Base-by-base conservation (phyloP, 2,329 filamentous ascomycete species). In the Aspergillus sp. region DNA sequence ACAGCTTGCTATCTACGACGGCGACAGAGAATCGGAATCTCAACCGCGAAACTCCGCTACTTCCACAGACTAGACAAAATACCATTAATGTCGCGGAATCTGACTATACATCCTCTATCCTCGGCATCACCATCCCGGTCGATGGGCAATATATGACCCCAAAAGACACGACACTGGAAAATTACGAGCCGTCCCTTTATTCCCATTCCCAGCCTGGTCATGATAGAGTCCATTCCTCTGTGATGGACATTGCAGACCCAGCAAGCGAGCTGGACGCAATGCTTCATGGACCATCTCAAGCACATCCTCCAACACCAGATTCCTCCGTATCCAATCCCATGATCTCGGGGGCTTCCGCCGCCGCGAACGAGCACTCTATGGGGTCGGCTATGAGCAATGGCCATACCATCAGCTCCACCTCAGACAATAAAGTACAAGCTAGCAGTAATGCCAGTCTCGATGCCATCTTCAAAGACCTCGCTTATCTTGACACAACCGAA, bases 401-500 rank as follows among this genome's bases (percentile, higher is more conserved):
- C 14, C 45, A 33, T 8, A 19, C 37, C 6, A 14, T 52, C 11
- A 51, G 55, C 15, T 24, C 55, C 11, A 51, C 56, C 17, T 24
- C 57, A 17, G 43, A 46, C 6, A 55, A n/a, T 15, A 56, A 54
- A 45, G 40, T 23, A 27, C 33, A 45, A n/a, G 57, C 23, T 56
- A 49, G 23, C 35, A 59, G 40, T 27, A 64, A 56, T 35, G 59
- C 64, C 23, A 74, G 77, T 35, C 66, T 79, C 15, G 77, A 79
- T 55, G 74, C 75, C 7, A 75, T 79, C 31, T 79, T 79, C 62
- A 74, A 77, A 57, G 76, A 79, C 44, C 69, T 79, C 47, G 76
- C 76, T 35, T 75, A 79, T 63, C 70, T 79, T 6, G 76, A 78
- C 57, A 78, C 75, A 5, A 78, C 73, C 24, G 75, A 78, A 54